These are phyloP conservation scores for Colletotrichum limetticola DNA, from an alignment of 2,329 filamentous ascomycete genomes.

Conservation along the genomic window DNA sequence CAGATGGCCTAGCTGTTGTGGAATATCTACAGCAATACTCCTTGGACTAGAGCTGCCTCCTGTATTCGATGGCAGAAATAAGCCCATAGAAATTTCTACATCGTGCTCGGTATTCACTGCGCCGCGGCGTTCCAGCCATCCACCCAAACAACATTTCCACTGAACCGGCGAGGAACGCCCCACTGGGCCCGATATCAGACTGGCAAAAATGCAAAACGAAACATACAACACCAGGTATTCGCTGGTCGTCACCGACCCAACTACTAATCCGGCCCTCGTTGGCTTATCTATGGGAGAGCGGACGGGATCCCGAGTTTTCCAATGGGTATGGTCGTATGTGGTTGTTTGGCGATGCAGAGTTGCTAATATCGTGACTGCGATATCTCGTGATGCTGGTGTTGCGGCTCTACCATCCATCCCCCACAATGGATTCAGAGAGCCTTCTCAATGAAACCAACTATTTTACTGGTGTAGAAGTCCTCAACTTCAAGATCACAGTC, in stretches of 20 bases:
- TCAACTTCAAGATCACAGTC: neutral
- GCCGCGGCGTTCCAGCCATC: no score
- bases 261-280: conserved; percentile 5
- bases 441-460: neutral
- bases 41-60: no score
- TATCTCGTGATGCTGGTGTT: neutral
- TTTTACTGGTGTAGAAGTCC: neutral
- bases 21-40: no score
- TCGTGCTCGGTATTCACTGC: no score
- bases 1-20: neutral
- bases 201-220: neutral
- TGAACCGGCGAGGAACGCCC: neutral
- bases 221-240: conserved; percentile 13
- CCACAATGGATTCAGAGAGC: neutral
- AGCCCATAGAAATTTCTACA: no score
- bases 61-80: no score
- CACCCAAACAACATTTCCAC: no score
- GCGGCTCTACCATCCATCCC: neutral
- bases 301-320: conserved; percentile 13
- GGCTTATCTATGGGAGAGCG: conserved; percentile 14
- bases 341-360: accelerated
- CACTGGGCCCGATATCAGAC: neutral
- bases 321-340: conserved; percentile 15
- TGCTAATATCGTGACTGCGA: accelerated
- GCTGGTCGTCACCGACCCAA: conserved; percentile 13